These are phyloP conservation scores for Calycina herbarum DNA, from an alignment of 2,329 filamentous ascomycete genomes.

Conservation along the genomic window DNA sequence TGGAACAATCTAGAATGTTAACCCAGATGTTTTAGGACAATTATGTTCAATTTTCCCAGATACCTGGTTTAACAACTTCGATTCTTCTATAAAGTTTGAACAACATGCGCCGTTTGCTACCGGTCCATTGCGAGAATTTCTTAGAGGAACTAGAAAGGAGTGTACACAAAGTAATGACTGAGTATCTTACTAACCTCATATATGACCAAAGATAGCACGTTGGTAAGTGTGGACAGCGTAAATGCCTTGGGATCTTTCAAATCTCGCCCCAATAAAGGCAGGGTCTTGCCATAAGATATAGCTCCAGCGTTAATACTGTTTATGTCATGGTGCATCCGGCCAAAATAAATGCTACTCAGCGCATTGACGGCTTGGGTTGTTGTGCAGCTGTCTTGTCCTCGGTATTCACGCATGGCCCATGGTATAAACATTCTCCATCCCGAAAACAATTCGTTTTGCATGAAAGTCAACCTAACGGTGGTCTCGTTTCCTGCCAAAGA, in stretches of 20 bases:
- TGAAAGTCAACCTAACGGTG: slow-evolving; percentile 16
- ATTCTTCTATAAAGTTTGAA: too few relatives aligned
- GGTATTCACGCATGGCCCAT: slow-evolving; percentile 15
- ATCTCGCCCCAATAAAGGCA: slow-evolving; percentile 20
- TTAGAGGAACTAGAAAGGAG: background rate
- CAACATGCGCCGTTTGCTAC: too few relatives aligned
- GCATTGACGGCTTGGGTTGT: slow-evolving; percentile 23
- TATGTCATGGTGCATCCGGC: slow-evolving; percentile 17
- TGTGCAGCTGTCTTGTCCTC: slow-evolving; percentile 18
- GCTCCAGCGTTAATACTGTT: slow-evolving; percentile 16
- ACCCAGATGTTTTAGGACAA: too few relatives aligned
- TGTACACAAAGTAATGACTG: too few relatives aligned
- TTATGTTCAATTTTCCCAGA: too few relatives aligned
- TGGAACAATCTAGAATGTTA: too few relatives aligned
- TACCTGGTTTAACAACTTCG: too few relatives aligned
- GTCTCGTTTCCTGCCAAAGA: slow-evolving; percentile 8
- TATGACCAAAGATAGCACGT: slow-evolving; percentile 19
- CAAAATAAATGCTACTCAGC: slow-evolving; percentile 21
- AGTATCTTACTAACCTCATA: slow-evolving; percentile 18
- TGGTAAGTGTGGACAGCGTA: slow-evolving; percentile 17
- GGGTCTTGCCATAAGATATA: slow-evolving; percentile 21
- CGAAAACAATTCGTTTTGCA: slow-evolving; percentile 17
- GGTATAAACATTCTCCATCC: slow-evolving; percentile 19
- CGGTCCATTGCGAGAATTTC: background rate
- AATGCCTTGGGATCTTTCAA: slow-evolving; percentile 16